These are phyloP conservation scores for Plasmodium falciparum DNA, from an alignment of 169 alveolate genomes.

Conservation along the genomic window DNA sequence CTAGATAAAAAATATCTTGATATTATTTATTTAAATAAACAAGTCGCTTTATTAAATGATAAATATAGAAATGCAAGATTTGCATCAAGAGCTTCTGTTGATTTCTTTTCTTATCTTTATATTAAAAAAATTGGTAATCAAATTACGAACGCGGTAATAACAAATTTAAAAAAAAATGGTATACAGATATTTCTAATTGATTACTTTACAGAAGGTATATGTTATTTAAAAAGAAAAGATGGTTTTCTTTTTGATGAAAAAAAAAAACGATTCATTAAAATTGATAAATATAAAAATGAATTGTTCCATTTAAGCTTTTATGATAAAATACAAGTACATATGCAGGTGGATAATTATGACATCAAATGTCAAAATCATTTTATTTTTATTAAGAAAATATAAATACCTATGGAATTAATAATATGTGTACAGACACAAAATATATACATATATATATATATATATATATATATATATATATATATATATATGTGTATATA, in stretches of 20 bases:
- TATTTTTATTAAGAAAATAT: constrained; percentile 44
- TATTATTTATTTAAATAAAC: constrained; percentile 55
- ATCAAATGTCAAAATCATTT: constrained; percentile 72
- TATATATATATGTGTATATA: constrained; percentile 8
- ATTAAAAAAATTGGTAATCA: constrained; percentile 74
- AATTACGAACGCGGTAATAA: constrained; percentile 66
- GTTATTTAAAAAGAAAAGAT: constrained; percentile 67
- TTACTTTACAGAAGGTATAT: constrained; percentile 57
- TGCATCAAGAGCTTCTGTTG: constrained; percentile 76
- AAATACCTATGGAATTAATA: neutral
- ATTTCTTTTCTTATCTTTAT: constrained; percentile 72
- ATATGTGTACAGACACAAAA: neutral
- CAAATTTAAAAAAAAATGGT: constrained; percentile 68
- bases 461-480: neutral
- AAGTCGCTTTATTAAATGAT: constrained; percentile 54
- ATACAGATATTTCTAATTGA: constrained; percentile 36
- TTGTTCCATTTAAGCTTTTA: constrained; percentile 41
- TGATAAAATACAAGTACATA: constrained; percentile 65
- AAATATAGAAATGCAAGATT: constrained; percentile 73
- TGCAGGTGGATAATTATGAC: constrained; percentile 60
- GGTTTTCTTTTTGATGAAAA: constrained; percentile 68
- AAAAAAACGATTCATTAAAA: constrained; percentile 36
- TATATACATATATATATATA: neutral
- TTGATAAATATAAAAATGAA: constrained; percentile 33
- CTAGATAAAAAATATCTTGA: constrained; percentile 76